phyloP scores from a whole-genome alignment of 805 yeast species.

The Tetrapisispora namnaoensis region DNA sequence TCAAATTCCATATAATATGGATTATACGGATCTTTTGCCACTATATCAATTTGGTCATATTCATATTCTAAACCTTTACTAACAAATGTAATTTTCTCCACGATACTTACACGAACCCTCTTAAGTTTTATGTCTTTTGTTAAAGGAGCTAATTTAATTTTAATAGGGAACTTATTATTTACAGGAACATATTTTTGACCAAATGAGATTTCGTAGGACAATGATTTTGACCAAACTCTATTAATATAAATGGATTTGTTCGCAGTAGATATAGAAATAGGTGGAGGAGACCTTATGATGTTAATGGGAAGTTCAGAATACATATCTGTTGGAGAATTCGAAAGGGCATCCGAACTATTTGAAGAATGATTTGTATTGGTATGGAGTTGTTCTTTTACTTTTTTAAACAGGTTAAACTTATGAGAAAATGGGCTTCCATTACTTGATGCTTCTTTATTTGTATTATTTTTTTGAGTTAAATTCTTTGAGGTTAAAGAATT shows the following conservation, averaged over 20 bases:
- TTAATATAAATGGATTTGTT: slow-evolving; percentile 73
- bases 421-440: background rate
- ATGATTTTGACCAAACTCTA: slow-evolving; percentile 63
- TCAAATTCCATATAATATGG: slow-evolving; percentile 29
- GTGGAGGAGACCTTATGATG: slow-evolving; percentile 36
- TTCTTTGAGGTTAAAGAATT: background rate
- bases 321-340: slow-evolving; percentile 5
- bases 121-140: slow-evolving; percentile 53
- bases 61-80: slow-evolving; percentile 47
- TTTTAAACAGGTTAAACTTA: slow-evolving; percentile 8
- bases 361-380: background rate
- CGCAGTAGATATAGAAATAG: slow-evolving; percentile 31
- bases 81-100: slow-evolving; percentile 57
- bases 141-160: slow-evolving; percentile 57
- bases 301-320: slow-evolving; percentile 28
- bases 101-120: slow-evolving; percentile 53
- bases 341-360: background rate
- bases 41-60: slow-evolving; percentile 41
- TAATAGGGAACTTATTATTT: slow-evolving; percentile 53
- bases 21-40: slow-evolving; percentile 28
- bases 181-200: slow-evolving; percentile 62
- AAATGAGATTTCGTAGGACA: slow-evolving; percentile 61
- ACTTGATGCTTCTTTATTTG: background rate
- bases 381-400: slow-evolving; percentile 11
- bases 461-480: background rate